Base-by-base conservation (phyloP, 805 yeast genomes). In the Myxozyma neotropica region DNA sequence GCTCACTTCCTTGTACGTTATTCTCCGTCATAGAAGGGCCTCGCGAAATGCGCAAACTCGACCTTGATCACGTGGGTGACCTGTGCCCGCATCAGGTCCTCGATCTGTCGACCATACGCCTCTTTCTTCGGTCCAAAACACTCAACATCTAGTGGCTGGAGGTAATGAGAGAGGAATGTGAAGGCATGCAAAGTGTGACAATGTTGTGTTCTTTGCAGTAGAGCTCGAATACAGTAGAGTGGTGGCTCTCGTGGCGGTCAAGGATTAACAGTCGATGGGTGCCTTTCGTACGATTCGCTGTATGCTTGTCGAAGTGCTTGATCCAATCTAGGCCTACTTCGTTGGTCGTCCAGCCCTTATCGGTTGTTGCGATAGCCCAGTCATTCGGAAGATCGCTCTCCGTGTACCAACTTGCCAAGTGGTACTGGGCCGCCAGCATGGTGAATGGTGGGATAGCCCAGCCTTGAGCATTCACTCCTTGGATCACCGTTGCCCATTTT, bases 161-260 rank as follows among this genome's bases (percentile, higher is more conserved):
- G n/a, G n/a, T 13, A 31, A 31, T 31, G 36, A 8, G 36, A 31
- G n/a, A n/a, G n/a, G 38, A 35, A 35, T 4, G 38, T 13, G 38
- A 35, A n/a, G 38, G 38, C 38, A 35, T 4, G 38, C 12, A 35
- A 35, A 35, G 3, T 35, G n/a, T 3, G 2, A 35, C 38, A 35
- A 35, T 35, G 12, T 35, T 2, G 4, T 35, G 38, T n/a, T 4
- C n/a, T 2, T 35, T 35, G 38, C 38, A 35, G 38, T 35, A 35
- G 12, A n/a, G 12, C 12, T 3, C n/a, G 4, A 55, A 55, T 7
- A 10, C 38, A 13, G 55, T 39, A 3, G 56, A 55, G 15, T 13
- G 27, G 29, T 55, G 59, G 31, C 57, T 49, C 27, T 55, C 57
- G 35, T 55, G 59, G 26, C 59, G 48, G 33, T 55, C 57, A 42